Base-by-base conservation (phyloP, 2,329 filamentous ascomycete species). In the Amauroascus niger region DNA sequence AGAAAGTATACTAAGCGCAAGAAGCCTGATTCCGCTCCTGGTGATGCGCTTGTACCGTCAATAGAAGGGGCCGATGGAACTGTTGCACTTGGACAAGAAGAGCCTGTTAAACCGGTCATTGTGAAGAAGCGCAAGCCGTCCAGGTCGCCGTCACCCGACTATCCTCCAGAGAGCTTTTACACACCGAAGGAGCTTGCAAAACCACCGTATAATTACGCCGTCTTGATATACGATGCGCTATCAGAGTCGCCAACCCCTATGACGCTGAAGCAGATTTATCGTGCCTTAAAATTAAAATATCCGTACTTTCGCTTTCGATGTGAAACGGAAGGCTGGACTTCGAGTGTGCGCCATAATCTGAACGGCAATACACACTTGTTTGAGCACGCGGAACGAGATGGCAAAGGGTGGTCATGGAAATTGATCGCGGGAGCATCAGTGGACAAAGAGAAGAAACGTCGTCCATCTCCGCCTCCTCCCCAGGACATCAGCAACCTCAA, bases 261-360 rank as follows among this genome's bases (percentile, higher is more conserved):
- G 72, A 81, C 82, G 45, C 69, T 84, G 28, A 81, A 83, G 62
- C 79, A 83, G 61, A 84, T 84, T 43, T 84, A 84, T 64, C 77
- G 79, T 58, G 78, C 79, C 40, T 76, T 84, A 53, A 79, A 81
- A 64, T 71, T 79, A 60, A 80, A 80, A 58, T 83, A 81, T 61
- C 80, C 81, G 0, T 83, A 79, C 61, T 76, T 76, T 61, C 72
- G 72, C 62, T 83, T 79, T 70, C 81, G 80, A 62, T 82, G 82
- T 63, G 78, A 76, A 52, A 82, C 80, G 0, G 76, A 77, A 58
- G 81, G 81, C 13, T 84, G 81, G 81, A 81, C 83, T 56, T 83
- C 79, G 32, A 83, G 80, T 70, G 80, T 84, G 35, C 76, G 81
- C 32, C 81, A 84, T 64, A 84, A 84, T 55, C 70, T 84, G 44